Percentiles rank a stretch among this genome's conserved stretches.
Evolutionary conservation across 2,329 filamentous ascomycete genomes (phyloP).

Genomic region (Monosporascus sp.): DNA sequence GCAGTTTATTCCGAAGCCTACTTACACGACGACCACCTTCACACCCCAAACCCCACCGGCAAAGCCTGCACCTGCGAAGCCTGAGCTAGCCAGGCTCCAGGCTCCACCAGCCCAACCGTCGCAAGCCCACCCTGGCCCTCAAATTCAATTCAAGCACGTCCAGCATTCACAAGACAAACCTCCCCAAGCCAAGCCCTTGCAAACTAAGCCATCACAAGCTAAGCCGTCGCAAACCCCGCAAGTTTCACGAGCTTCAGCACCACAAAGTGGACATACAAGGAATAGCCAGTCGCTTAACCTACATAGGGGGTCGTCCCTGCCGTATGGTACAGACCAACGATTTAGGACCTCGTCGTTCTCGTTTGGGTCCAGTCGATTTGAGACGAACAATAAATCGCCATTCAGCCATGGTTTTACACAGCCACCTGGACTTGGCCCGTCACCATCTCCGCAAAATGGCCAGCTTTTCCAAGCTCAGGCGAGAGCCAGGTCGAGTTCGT

Average conservation of each 20-base stretch:
- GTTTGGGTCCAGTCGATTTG: conserved; percentile 25
- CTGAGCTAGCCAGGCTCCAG: not conserved
- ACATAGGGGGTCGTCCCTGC: conserved; percentile 19
- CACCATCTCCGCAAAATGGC: conserved; percentile 29
- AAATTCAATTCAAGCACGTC: not conserved
- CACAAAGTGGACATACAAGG: conserved; percentile 18
- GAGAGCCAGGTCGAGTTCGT: conserved; percentile 26
- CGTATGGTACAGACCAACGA: conserved; percentile 25
- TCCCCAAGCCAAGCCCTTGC: not conserved
- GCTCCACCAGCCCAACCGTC: not conserved
- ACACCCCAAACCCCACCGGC: not conserved
- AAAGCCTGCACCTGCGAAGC: conserved; percentile 12
- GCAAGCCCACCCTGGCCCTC: not conserved
- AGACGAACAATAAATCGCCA: conserved; percentile 26
- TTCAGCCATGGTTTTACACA: conserved; percentile 29
- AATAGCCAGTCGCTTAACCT: conserved; percentile 24
- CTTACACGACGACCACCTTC: not conserved
- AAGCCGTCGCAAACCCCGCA: too few species aligned
- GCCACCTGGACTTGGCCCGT: conserved; percentile 26
- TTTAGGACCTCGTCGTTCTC: conserved; percentile 28
- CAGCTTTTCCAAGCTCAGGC: conserved; percentile 30
- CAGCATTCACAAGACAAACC: not conserved
- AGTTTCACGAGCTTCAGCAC: conserved; percentile 8
- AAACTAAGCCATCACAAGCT: too few species aligned
- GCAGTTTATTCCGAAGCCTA: conserved; percentile 12